phyloP scores from a whole-genome alignment of 106 monocot genomes.

The Allium sativum region DNA sequence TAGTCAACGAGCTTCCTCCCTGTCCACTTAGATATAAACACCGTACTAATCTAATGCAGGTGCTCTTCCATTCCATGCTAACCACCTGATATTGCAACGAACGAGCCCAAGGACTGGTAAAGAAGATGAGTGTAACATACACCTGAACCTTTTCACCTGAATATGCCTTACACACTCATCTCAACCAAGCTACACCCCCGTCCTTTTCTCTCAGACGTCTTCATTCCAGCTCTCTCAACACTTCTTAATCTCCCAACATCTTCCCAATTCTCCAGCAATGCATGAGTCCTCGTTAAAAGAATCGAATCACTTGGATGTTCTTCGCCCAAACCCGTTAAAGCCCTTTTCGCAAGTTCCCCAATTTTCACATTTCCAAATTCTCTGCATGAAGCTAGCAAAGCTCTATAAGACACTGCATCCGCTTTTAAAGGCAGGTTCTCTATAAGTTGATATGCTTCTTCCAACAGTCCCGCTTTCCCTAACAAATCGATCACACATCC shows the following conservation, averaged over 20 bases:
- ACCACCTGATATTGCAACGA: no score
- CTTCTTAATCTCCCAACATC: slow-evolving; percentile 5
- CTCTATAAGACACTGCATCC: slow-evolving; percentile 44
- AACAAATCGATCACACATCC: slow-evolving; percentile 47
- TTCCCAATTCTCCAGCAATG: slow-evolving; percentile 13
- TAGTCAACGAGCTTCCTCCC: no score
- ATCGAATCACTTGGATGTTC: slow-evolving; percentile 26
- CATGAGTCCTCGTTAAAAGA: slow-evolving; percentile 27
- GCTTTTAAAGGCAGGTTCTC: slow-evolving; percentile 15
- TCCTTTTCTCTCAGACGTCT: slow-evolving; percentile 18
- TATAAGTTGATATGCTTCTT: slow-evolving; percentile 43
- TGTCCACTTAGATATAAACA: no score
- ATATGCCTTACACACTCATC: background rate
- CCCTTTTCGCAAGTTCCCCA: slow-evolving; percentile 14
- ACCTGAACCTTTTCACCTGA: no score
- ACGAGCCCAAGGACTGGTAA: no score
- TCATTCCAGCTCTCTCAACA: slow-evolving; percentile 3
- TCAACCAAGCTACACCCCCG: slow-evolving; percentile 31
- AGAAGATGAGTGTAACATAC: no score
- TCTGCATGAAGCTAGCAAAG: slow-evolving; percentile 43
- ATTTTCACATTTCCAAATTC: slow-evolving; percentile 24
- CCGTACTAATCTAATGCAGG: no score
- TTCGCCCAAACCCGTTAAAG: slow-evolving; percentile 21
- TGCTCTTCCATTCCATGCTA: no score
- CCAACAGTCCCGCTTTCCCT: slow-evolving; percentile 38